A percentile compares a stretch with the other conserved stretches of the same genome.
phyloP scores from a whole-genome alignment of 345 rosid species.

The Hirschfeldia incana region DNA sequence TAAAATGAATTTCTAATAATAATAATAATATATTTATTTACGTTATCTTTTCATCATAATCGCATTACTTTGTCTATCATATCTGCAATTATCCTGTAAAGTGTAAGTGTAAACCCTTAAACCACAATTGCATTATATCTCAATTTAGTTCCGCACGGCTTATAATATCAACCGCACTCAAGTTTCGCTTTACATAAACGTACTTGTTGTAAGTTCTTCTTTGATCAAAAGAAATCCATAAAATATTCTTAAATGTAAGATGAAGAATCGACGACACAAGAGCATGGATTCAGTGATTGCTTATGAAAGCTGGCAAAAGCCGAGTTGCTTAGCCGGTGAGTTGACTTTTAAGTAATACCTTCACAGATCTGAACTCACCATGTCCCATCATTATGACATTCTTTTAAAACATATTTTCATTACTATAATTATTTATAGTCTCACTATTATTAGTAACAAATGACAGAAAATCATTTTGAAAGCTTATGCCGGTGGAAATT shows the following conservation, averaged over 20 bases:
- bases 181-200: background rate
- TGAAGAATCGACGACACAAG: background rate
- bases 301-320: slow-evolving; percentile 21
- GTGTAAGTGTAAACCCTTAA: too few species aligned
- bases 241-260: background rate
- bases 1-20: too few species aligned
- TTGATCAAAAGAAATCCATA: background rate
- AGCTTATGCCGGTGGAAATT: slow-evolving; percentile 36
- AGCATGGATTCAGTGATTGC: slow-evolving; percentile 10
- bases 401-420: background rate
- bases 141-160: too few species aligned
- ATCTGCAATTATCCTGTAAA: too few species aligned
- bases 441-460: background rate
- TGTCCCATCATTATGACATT: slow-evolving; percentile 38
- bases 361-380: slow-evolving; percentile 31
- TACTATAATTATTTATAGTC: background rate
- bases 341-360: slow-evolving; percentile 30
- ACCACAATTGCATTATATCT: too few species aligned
- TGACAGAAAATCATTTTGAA: slow-evolving; percentile 16
- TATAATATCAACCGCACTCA: too few species aligned
- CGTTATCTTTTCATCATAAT: too few species aligned
- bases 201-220: background rate
- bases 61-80: too few species aligned
- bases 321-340: slow-evolving; percentile 32
- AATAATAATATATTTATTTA: too few species aligned